These are phyloP conservation scores for Alloascoidea hylecoeti DNA, from an alignment of 805 yeast species.

Conservation along the genomic window DNA sequence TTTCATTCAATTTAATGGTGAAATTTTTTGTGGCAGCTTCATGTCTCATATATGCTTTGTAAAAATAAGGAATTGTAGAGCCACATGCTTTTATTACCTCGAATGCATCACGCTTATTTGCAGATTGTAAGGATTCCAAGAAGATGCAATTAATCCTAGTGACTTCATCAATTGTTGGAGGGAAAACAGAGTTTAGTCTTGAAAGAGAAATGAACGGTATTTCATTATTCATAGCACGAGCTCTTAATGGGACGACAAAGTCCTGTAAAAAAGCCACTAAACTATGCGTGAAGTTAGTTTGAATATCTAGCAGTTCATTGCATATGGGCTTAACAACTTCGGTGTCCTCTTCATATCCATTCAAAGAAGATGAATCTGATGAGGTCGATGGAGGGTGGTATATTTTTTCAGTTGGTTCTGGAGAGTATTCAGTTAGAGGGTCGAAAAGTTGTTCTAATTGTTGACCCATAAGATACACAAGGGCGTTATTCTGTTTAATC, in stretches of 20 bases:
- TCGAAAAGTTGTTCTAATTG: conserved; percentile 84
- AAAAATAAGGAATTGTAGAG: conserved; percentile 75
- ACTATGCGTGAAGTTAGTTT: conserved; percentile 58
- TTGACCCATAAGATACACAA: conserved; percentile 68
- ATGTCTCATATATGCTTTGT: conserved; percentile 85
- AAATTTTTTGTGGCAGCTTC: conserved; percentile 80
- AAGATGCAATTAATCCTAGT: conserved; percentile 81
- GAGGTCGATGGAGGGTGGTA: conserved; percentile 37
- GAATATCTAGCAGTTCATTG: conserved; percentile 54
- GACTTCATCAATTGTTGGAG: conserved; percentile 92
- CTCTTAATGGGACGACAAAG: conserved; percentile 65
- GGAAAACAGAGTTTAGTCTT: conserved; percentile 66
- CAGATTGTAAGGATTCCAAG: conserved; percentile 56
- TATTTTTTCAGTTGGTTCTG: conserved; percentile 65
- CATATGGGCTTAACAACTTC: conserved; percentile 36
- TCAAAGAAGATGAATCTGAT: conserved; percentile 5
- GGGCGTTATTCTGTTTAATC: conserved; percentile 54
- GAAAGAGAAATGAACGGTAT: conserved; percentile 41
- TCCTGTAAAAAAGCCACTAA: conserved; percentile 67
- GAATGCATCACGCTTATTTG: conserved; percentile 53
- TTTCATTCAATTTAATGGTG: conserved; percentile 26
- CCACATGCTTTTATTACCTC: conserved; percentile 77
- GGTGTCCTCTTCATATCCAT: background rate
- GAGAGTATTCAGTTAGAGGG: conserved; percentile 83
- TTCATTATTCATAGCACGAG: conserved; percentile 42